A percentile compares a stretch with the other conserved stretches of the same genome.
Conservation (phyloP, 306 rosid species). For the Abrus precatorius region DNA sequence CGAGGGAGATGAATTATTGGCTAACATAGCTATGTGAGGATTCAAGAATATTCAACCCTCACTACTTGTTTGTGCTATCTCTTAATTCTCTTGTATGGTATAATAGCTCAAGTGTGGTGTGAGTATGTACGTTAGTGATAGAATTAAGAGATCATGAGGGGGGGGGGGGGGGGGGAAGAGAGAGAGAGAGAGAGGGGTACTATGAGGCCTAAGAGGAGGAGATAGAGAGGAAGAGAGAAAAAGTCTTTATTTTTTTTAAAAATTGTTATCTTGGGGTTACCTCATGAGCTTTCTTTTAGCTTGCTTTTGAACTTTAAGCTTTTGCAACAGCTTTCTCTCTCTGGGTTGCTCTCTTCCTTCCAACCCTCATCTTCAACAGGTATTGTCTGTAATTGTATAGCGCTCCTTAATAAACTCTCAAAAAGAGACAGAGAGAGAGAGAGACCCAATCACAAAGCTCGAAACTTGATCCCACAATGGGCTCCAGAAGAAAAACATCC, state of each 20-base stretch:
- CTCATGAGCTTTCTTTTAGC: slow-evolving; percentile 59
- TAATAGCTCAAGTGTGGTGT: not conserved
- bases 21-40: slow-evolving; percentile 55
- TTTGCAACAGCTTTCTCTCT: slow-evolving; percentile 56
- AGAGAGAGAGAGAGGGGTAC: not conserved
- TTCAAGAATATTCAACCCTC: not conserved
- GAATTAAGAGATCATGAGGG: slow-evolving; percentile 42
- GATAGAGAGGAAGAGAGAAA: slow-evolving; percentile 39
- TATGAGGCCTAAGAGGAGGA: not conserved
- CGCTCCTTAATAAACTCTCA: slow-evolving; percentile 63
- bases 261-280: slow-evolving; percentile 64
- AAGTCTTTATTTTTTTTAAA: slow-evolving; percentile 48
- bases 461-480: slow-evolving; percentile 89
- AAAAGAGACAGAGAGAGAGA: slow-evolving; percentile 45
- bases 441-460: slow-evolving; percentile 75
- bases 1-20: slow-evolving; percentile 63
- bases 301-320: slow-evolving; percentile 43
- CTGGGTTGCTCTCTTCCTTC: slow-evolving; percentile 55
- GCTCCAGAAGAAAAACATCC: slow-evolving; percentile 76
- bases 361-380: slow-evolving; percentile 64
- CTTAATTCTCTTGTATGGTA: not conserved
- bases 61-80: not conserved
- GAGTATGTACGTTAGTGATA: not conserved
- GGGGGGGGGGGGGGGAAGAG: slow-evolving; percentile 30
- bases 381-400: slow-evolving; percentile 57